A percentile compares a stretch with the other conserved stretches of the same genome.
These are phyloP conservation scores for Penicillium hordei DNA, from an alignment of 2,329 filamentous ascomycete species.

Conservation along the genomic window DNA sequence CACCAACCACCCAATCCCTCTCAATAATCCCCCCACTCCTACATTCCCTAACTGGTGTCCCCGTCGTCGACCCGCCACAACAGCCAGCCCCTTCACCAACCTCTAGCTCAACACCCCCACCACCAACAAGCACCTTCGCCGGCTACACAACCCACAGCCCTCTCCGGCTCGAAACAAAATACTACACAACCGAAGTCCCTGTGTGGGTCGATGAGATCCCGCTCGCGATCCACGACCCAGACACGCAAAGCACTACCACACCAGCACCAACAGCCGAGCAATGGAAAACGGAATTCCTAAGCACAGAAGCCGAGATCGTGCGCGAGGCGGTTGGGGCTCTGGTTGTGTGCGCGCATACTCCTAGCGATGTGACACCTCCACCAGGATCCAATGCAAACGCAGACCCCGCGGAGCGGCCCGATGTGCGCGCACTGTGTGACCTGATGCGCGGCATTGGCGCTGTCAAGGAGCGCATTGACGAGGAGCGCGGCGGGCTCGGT, in stretches of 20 bases:
- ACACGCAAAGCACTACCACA: conserved; percentile 4
- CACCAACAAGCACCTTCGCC: conserved; percentile 39
- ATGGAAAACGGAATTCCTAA: conserved; percentile 46
- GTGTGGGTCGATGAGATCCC: conserved; percentile 51
- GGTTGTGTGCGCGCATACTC: conserved; percentile 39
- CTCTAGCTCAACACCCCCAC: not conserved
- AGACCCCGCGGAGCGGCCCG: conserved; percentile 9
- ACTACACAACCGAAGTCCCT: conserved; percentile 46
- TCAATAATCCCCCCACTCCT: conserved; percentile 40
- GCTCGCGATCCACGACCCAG: conserved; percentile 3
- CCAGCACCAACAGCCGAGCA: conserved; percentile 19
- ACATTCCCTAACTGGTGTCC: conserved; percentile 37
- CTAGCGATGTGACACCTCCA: conserved; percentile 1
- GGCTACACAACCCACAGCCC: conserved; percentile 49
- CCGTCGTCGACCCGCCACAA: conserved; percentile 26
- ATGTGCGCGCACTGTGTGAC: conserved; percentile 32
- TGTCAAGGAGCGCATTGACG: conserved; percentile 43
- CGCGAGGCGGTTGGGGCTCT: conserved; percentile 48
- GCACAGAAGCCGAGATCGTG: conserved; percentile 44
- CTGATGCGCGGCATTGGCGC: conserved; percentile 39
- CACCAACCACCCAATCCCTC: conserved; percentile 38
- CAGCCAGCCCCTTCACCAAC: conserved; percentile 12
- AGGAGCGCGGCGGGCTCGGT: conserved; percentile 41
- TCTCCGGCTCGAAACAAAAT: conserved; percentile 43
- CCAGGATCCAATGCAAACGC: not conserved